phyloP scores from a whole-genome alignment of 1,139 yeast species.

The Lizanozyma gosingica region DNA sequence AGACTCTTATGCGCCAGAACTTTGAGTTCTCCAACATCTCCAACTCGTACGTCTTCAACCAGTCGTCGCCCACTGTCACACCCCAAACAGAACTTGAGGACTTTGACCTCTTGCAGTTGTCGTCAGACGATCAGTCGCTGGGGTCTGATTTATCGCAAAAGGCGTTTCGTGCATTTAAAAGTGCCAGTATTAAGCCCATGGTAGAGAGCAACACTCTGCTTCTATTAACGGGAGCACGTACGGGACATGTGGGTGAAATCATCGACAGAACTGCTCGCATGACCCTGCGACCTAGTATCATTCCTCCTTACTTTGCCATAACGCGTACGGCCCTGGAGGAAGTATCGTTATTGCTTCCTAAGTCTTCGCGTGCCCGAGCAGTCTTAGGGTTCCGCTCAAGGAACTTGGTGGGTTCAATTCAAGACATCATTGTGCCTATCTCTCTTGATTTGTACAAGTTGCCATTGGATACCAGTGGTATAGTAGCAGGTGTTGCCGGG shows the following conservation, averaged over 20 bases:
- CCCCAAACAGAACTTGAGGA: background rate
- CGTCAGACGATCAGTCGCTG: constrained; percentile 4
- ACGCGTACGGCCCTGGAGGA: constrained; percentile 48
- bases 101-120: background rate
- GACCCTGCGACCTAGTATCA: constrained; percentile 17
- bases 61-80: background rate
- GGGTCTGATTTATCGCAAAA: constrained; percentile 9
- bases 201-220: constrained; percentile 33
- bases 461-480: constrained; percentile 58
- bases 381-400: constrained; percentile 35
- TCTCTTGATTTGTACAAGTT: constrained; percentile 45
- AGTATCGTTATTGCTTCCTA: constrained; percentile 47
- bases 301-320: constrained; percentile 48
- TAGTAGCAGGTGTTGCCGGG: constrained; percentile 57
- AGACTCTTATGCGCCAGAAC: constrained; percentile 32
- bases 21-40: constrained; percentile 38
- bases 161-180: constrained; percentile 34
- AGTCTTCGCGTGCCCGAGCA: constrained; percentile 24
- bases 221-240: constrained; percentile 54
- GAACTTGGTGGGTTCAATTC: constrained; percentile 46
- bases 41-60: constrained; percentile 18
- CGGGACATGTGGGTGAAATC: constrained; percentile 35
- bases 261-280: constrained; percentile 27
- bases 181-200: constrained; percentile 34
- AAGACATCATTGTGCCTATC: constrained; percentile 51